Base-by-base conservation (phyloP, 1,139 yeast genomes). In the Geotrichum bryndzae region DNA sequence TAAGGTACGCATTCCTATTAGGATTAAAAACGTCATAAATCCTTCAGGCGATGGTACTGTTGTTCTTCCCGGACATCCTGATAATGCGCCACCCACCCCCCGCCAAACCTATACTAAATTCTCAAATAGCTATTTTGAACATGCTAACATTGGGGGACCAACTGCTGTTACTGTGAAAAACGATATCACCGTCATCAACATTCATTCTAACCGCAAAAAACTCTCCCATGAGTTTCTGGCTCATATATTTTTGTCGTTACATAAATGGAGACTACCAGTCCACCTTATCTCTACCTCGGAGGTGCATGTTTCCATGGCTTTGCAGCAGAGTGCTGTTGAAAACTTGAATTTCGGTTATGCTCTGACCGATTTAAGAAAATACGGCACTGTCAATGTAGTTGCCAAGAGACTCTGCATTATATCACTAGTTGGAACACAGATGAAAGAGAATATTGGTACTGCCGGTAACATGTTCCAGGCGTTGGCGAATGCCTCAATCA, bases 401-500 rank as follows among this genome's bases (percentile, higher is more conserved):
- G 89, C 96, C 1, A 83, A 88, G 67, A 85, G 88, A 67, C 84
- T 94, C 87, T 87, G 97, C 67, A 94, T 94, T 71, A 87, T 94
- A 31, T 91, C 98, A 4, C 81, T 94, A 61, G 98, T 94, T 55
- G 99, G 99, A 53, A 91, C 90, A 71, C 96, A 94, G 74, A 94
- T 94, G 99, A 94, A 91, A 71, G 96, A 91, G 72, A 84, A 88
- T 72, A 89, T 94, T 66, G 99, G 99, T 73, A 92, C 91, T 72
- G 99, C 99, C 0, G 97, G 98, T 54, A 87, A 90, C 67, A 94
- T 94, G 97, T 94, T 94, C 77, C 87, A 92, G 68, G 90, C 96
- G 2, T 79, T 94, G 69, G 98, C 98, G 4, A 95, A 90, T 71
- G 96, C 94, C 69, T 84, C 84, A 61, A 88, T 94, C 70, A 94